Percentiles rank a stretch among this genome's conserved stretches.
Evolutionary conservation across 2,329 filamentous ascomycete species (phyloP).

Genomic region (Sporothrix variecibatus): DNA sequence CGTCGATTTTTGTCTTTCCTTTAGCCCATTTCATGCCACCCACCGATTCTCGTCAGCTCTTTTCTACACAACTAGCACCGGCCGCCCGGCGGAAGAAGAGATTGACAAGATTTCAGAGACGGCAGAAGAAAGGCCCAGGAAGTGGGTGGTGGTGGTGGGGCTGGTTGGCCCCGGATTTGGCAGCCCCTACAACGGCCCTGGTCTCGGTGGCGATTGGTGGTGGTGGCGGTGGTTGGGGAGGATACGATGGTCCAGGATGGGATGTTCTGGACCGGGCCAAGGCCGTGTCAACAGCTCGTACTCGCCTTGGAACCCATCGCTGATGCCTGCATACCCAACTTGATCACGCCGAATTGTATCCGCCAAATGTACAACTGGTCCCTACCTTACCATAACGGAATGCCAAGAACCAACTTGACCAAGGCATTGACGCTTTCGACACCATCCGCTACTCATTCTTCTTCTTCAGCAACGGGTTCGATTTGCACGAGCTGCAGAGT

Average conservation of each 20-base stretch:
- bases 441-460: background rate
- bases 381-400: background rate
- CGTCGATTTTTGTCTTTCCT: constrained; percentile 53
- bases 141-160: background rate
- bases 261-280: background rate
- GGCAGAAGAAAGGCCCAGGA: background rate
- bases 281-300: constrained; percentile 32
- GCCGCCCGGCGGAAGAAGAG: background rate
- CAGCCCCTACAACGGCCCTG: background rate
- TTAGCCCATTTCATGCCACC: constrained; percentile 53
- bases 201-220: background rate
- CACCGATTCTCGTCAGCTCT: background rate
- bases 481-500: background rate
- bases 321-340: constrained; percentile 38
- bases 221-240: background rate
- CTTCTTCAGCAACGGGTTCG: background rate
- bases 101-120: background rate
- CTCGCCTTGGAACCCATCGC: background rate
- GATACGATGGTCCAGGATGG: background rate
- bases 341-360: constrained; percentile 45
- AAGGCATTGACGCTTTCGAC: background rate
- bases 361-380: constrained; percentile 49
- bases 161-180: background rate
- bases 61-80: background rate
- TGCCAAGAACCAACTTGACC: background rate